phyloP scores from a whole-genome alignment of 1,139 yeast genomes.

The Hansenula anomala region DNA sequence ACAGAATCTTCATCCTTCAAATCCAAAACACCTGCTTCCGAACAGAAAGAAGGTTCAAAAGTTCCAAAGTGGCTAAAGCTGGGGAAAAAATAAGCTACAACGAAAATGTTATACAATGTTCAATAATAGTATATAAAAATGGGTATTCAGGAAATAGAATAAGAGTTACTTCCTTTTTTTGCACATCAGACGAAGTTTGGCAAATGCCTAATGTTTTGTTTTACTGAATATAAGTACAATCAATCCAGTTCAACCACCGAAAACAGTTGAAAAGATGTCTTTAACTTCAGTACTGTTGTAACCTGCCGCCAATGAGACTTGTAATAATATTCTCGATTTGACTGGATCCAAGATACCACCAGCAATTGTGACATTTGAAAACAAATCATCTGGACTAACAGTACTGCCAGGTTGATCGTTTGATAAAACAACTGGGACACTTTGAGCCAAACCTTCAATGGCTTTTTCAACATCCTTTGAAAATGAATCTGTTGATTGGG shows the following conservation, averaged over 20 bases:
- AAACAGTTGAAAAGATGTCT: slow-evolving; percentile 40
- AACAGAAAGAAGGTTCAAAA: slow-evolving; percentile 15
- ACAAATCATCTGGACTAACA: slow-evolving; percentile 31
- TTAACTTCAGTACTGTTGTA: slow-evolving; percentile 36
- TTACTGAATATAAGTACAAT: no score
- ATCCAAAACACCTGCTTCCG: neutral
- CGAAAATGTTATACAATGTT: no score
- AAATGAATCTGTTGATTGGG: slow-evolving; percentile 4
- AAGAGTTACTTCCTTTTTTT: no score
- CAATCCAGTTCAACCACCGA: slow-evolving; percentile 35
- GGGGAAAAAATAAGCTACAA: slow-evolving; percentile 27
- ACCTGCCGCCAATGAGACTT: slow-evolving; percentile 44
- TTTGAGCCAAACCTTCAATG: neutral
- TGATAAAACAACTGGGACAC: slow-evolving; percentile 12
- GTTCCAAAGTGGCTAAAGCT: slow-evolving; percentile 34
- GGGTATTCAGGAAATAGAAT: no score
- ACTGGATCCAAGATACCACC: slow-evolving; percentile 52
- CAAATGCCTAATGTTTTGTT: neutral
- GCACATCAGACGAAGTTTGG: neutral
- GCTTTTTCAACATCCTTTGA: neutral
- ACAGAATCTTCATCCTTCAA: neutral
- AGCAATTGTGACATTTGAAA: slow-evolving; percentile 32
- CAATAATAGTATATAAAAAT: no score
- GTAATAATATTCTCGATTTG: slow-evolving; percentile 47
- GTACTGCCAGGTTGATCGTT: slow-evolving; percentile 14